A percentile compares a stretch with the other conserved stretches of the same genome.
Conservation (phyloP, 257 asterid species). For the Nicotiana attenuata region DNA sequence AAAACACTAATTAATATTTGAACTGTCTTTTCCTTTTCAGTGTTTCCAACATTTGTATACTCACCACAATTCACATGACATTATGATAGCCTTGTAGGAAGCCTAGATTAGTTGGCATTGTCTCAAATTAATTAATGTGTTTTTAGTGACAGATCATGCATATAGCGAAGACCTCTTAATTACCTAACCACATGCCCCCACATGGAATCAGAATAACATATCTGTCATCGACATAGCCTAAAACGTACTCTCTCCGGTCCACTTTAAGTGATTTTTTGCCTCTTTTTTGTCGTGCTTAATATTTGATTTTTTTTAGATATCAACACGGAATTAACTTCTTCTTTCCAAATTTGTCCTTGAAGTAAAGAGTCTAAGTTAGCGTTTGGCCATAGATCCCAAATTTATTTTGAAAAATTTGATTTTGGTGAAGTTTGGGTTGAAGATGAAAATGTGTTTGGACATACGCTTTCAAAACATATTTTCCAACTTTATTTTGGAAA, state of each 20-base stretch:
- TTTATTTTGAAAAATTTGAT: too few relatives aligned
- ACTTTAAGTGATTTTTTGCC: too few relatives aligned
- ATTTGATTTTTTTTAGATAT: too few relatives aligned
- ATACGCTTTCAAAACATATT: too few relatives aligned
- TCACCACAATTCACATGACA: background rate
- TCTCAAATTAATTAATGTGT: background rate
- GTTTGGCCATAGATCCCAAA: too few relatives aligned
- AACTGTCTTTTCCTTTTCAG: conserved; percentile 5
- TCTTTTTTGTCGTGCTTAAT: too few relatives aligned
- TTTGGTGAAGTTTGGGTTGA: too few relatives aligned
- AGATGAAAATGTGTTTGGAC: too few relatives aligned
- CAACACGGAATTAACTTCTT: too few relatives aligned
- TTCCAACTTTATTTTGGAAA: too few relatives aligned
- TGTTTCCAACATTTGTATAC: background rate
- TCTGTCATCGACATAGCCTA: background rate
- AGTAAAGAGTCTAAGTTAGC: too few relatives aligned
- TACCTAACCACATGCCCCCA: conserved; percentile 24
- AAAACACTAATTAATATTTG: background rate
- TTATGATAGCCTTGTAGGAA: background rate
- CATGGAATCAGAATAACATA: conserved; percentile 3
- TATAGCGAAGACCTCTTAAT: background rate
- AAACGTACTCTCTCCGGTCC: background rate
- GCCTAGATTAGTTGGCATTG: background rate
- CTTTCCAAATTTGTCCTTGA: too few relatives aligned
- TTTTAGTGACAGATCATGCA: background rate